Percentiles rank a stretch among this genome's conserved stretches.
Conservation (phyloP, 176 grass and related monocot genomes). For the Phragmites australis region DNA sequence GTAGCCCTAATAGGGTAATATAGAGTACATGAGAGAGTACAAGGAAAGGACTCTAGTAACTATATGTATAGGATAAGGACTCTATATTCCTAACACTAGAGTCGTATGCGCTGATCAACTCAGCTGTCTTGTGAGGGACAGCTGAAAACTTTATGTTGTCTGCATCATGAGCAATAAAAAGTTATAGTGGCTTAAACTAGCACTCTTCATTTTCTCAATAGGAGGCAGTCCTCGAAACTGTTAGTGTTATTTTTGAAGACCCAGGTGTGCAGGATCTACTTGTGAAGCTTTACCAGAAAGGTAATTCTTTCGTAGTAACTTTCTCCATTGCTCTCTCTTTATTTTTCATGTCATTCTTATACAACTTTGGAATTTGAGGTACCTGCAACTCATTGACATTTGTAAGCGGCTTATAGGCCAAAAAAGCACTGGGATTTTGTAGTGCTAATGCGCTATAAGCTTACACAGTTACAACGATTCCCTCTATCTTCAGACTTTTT, state of each 20-base stretch:
- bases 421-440: background rate
- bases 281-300: conserved; percentile 91
- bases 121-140: background rate
- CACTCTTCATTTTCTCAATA: conserved; percentile 46
- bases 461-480: conserved; percentile 3
- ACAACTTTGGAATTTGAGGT: conserved; percentile 27
- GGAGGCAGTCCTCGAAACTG: conserved; percentile 88
- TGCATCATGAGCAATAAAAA: too few species aligned
- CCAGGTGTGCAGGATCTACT: conserved; percentile 94
- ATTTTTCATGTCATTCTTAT: background rate
- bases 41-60: too few species aligned
- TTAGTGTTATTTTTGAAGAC: conserved; percentile 96
- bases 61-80: too few species aligned
- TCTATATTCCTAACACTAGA: too few species aligned
- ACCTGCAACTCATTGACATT: background rate
- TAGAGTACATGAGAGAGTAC: too few species aligned
- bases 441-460: background rate
- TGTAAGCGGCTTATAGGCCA: conserved; percentile 1
- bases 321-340: background rate
- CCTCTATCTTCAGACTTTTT: background rate
- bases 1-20: too few species aligned
- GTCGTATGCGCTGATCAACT: background rate
- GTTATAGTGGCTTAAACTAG: background rate
- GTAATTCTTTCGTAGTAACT: conserved; percentile 52
- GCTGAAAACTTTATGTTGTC: conserved; percentile 18